A percentile compares a stretch with the other conserved stretches of the same genome.
phyloP scores from a whole-genome alignment of 805 yeast species.

The Metschnikowia amazonensis region DNA sequence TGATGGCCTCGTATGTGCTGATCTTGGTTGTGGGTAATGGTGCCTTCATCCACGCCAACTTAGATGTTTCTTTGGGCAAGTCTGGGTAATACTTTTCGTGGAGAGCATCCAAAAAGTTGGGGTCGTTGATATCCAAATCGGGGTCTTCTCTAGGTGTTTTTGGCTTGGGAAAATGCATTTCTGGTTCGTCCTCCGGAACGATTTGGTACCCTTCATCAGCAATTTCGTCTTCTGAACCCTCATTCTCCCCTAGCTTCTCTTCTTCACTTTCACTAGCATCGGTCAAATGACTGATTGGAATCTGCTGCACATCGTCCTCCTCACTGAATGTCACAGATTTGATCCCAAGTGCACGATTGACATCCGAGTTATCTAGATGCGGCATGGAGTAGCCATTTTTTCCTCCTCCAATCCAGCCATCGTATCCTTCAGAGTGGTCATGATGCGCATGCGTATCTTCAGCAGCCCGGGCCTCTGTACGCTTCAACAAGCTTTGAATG shows the following conservation, averaged over 20 bases:
- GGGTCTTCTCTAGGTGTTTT: conserved; percentile 24
- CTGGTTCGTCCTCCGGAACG: conserved; percentile 36
- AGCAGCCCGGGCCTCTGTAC: conserved; percentile 48
- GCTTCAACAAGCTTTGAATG: conserved; percentile 51
- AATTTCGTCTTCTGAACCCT: conserved; percentile 38
- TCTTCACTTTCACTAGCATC: conserved; percentile 23
- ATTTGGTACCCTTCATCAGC: conserved; percentile 43
- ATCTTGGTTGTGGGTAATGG: conserved; percentile 42
- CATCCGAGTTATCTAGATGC: conserved; percentile 32
- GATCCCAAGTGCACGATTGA: conserved; percentile 36
- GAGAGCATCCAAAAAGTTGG: conserved; percentile 70
- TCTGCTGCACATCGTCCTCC: conserved; percentile 9
- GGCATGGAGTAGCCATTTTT: conserved; percentile 35
- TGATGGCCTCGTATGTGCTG: conserved; percentile 49
- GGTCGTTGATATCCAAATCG: conserved; percentile 64
- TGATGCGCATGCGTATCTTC: conserved; percentile 25
- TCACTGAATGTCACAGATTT: conserved; percentile 18
- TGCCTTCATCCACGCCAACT: conserved; percentile 89
- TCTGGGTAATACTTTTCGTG: conserved; percentile 88
- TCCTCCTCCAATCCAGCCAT: conserved; percentile 42
- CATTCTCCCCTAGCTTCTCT: conserved; percentile 22
- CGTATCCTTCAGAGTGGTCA: conserved; percentile 38
- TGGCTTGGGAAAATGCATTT: conserved; percentile 68
- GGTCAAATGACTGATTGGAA: conserved; percentile 12
- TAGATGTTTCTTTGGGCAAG: conserved; percentile 74